Base-by-base conservation (phyloP, 306 rosid species). In the Lablab purpureus region DNA sequence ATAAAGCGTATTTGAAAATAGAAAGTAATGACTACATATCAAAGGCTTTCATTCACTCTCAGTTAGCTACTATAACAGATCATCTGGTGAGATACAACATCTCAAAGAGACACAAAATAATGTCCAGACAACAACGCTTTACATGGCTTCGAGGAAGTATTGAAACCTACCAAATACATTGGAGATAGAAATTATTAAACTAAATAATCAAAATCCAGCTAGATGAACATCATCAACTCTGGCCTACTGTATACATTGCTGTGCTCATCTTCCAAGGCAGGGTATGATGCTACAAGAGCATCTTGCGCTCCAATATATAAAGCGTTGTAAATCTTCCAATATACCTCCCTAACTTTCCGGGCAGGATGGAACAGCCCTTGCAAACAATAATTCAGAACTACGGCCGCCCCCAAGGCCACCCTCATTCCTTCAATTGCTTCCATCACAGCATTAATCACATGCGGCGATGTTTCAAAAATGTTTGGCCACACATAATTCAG, bases 391-490 rank as follows among this genome's bases (percentile, higher is more conserved):
- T 92, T 94, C 3, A 94, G 95, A 45, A 94, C 88, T 19, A 92
- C 40, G 4, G 98, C 97, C 46, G 97, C 91, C 18, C 98, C 98
- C 83, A 94, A 84, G 2, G 98, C 98, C 73, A 94, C 97, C 80
- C 98, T 86, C 98, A 92, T 92, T 74, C 98, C 98, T 85, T 94
- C 98, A 18, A 94, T 87, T 71, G 98, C 98, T 86, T 94, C 98
- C 98, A 88, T 94, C 49, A 94, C 98, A 2, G 98, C 98, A 32
- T 94, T 94, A 73, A 94, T 94, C 30, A 94, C 97, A 25, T 94
- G 98, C 0, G 98, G 98, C 2, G 98, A 94, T 10, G 98, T 94
- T 85, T 94, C 98, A 49, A 94, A 94, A 45, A 94, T 92, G 85
- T 94, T 94, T 21, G 98, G 98, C 97, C 98, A 92, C 21, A 94